These are phyloP conservation scores for Trametopsis cervina DNA, from an alignment of 768 basidiomycete species.

Conservation along the genomic window DNA sequence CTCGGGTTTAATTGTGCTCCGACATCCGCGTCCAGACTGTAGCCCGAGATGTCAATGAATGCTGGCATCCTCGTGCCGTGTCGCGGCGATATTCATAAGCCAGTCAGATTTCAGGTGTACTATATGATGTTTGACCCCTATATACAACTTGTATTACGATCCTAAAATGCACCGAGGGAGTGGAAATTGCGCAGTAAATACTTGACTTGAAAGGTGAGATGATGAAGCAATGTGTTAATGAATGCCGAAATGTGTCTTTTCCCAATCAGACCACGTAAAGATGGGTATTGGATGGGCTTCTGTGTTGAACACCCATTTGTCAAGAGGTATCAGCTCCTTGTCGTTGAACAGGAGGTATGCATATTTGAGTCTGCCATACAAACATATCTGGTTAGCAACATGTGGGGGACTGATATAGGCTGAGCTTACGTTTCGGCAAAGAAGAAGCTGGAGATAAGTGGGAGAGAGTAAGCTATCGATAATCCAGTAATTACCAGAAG, in stretches of 20 bases:
- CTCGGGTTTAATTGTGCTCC: too few relatives aligned
- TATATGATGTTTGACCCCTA: too few relatives aligned
- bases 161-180: too few relatives aligned
- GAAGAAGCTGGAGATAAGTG: constrained; percentile 32
- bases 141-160: too few relatives aligned
- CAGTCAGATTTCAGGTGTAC: too few relatives aligned
- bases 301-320: constrained; percentile 39
- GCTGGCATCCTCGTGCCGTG: too few relatives aligned
- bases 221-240: too few relatives aligned
- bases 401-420: neutral
- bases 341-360: constrained; percentile 60
- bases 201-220: neutral
- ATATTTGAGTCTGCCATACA: constrained; percentile 55
- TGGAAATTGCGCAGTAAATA: too few relatives aligned
- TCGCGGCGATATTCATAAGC: too few relatives aligned
- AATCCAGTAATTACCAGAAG: neutral
- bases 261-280: constrained; percentile 50
- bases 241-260: constrained; percentile 30
- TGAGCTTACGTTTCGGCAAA: constrained; percentile 40
- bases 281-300: constrained; percentile 71
- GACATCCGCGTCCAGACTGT: too few relatives aligned
- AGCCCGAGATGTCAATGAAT: too few relatives aligned
- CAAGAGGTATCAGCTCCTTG: constrained; percentile 45
- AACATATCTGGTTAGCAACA: neutral
- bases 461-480: neutral